phyloP scores from a whole-genome alignment of 2,329 filamentous ascomycete species.

The Aspergillus fijiensis region DNA sequence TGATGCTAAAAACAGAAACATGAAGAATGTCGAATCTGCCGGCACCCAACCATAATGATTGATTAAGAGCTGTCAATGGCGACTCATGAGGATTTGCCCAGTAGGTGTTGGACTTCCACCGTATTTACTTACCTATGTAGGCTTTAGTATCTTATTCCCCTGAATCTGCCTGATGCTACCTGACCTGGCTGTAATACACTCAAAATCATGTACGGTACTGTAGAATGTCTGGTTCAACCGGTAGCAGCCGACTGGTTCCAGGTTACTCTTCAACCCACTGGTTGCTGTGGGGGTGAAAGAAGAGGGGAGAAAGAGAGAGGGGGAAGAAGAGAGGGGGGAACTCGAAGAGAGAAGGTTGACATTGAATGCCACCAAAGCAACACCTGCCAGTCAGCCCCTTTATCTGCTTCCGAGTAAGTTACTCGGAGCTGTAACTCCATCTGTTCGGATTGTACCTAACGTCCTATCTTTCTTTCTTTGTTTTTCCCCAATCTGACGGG shows the following conservation, averaged over 20 bases:
- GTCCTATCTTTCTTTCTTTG: neutral
- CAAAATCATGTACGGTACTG: neutral
- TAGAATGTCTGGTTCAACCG: slow-evolving; percentile 3
- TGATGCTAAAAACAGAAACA: neutral
- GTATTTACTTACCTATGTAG: no score
- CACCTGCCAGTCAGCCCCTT: neutral
- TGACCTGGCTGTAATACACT: neutral
- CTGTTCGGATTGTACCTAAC: no score
- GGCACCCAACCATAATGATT: neutral
- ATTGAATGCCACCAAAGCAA: neutral
- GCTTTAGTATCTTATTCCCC: neutral
- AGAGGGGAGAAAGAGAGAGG: slow-evolving; percentile 3
- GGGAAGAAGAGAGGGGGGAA: slow-evolving; percentile 13
- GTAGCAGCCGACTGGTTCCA: slow-evolving; percentile 10
- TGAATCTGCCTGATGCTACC: neutral
- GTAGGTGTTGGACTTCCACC: no score
- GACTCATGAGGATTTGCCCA: neutral
- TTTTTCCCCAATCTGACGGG: neutral
- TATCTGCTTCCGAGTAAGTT: neutral
- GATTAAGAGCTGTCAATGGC: neutral
- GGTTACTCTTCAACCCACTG: slow-evolving; percentile 10
- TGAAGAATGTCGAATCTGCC: neutral
- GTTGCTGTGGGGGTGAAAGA: slow-evolving; percentile 28
- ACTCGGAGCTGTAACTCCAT: neutral
- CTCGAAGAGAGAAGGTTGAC: neutral